Conservation (phyloP, 2,329 filamentous ascomycete species). For the Sphaceloma murrayae region DNA sequence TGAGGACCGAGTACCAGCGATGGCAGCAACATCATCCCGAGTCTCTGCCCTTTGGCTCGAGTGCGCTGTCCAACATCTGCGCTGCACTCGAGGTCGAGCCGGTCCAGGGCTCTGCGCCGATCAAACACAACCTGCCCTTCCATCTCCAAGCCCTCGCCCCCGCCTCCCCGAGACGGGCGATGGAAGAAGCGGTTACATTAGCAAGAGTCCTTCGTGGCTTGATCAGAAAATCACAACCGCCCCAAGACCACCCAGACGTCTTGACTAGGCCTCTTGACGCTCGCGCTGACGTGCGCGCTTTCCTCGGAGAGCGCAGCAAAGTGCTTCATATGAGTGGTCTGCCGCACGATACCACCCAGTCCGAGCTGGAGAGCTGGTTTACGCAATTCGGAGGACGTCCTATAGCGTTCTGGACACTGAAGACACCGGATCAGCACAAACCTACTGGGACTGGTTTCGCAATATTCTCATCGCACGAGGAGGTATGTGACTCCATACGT, state of each 20-base stretch:
- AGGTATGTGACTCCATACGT: slow-evolving; percentile 53
- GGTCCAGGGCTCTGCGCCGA: slow-evolving; percentile 91
- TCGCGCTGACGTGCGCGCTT: slow-evolving; percentile 88
- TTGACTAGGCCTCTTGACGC: slow-evolving; percentile 94
- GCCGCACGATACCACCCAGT: slow-evolving; percentile 96
- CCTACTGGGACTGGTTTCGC: slow-evolving; percentile 98
- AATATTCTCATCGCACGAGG: slow-evolving; percentile 97
- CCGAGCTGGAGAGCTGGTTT: slow-evolving; percentile 98
- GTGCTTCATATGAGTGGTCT: slow-evolving; percentile 96
- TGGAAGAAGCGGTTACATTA: slow-evolving; percentile 94
- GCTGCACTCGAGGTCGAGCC: slow-evolving; percentile 96
- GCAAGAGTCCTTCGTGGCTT: slow-evolving; percentile 84
- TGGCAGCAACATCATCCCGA: slow-evolving; percentile 99
- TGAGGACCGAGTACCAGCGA: slow-evolving; percentile 93
- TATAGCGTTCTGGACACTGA: slow-evolving; percentile 97
- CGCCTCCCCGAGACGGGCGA: slow-evolving; percentile 86
- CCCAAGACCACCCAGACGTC: slow-evolving; percentile 89
- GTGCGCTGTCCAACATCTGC: slow-evolving; percentile 93
- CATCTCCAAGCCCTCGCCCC: slow-evolving; percentile 93
- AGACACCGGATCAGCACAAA: slow-evolving; percentile 97
- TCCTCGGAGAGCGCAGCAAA: slow-evolving; percentile 92
- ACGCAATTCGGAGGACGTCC: slow-evolving; percentile 96
- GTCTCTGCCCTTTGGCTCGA: slow-evolving; percentile 91
- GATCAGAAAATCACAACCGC: slow-evolving; percentile 89
- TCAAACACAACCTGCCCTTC: slow-evolving; percentile 98